A percentile compares a stretch with the other conserved stretches of the same genome.
These are phyloP conservation scores for Aspergillus avenaceus DNA, from an alignment of 495 filamentous ascomycete genomes.

Conservation along the genomic window DNA sequence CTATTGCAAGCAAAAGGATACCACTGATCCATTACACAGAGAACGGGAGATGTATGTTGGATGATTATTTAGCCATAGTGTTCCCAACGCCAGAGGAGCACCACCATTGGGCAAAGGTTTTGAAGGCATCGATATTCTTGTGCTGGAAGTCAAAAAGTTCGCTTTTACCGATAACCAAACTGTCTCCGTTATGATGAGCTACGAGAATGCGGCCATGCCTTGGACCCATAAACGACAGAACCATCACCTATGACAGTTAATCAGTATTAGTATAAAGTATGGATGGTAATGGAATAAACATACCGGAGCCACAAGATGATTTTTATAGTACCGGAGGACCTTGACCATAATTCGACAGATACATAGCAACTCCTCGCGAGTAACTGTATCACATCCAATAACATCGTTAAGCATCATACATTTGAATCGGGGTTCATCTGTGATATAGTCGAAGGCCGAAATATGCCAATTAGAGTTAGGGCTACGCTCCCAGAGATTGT, in stretches of 20 bases:
- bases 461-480: no score
- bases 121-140: background rate
- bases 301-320: background rate
- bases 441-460: background rate
- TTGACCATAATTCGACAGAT: constrained; percentile 1
- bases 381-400: background rate
- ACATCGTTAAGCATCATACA: background rate
- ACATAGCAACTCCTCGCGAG: background rate
- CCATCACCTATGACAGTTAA: background rate
- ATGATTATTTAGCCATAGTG: no score
- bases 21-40: no score
- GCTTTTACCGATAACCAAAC: background rate
- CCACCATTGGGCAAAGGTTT: background rate
- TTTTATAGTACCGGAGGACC: background rate
- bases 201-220: constrained; percentile 1
- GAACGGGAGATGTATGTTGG: no score
- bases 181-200: background rate
- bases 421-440: background rate
- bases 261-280: background rate
- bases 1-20: no score
- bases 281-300: background rate
- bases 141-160: background rate
- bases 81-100: background rate
- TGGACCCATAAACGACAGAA: background rate
- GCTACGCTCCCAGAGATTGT: no score